Evolutionary conservation across 805 yeast genomes (phyloP).

Genomic region (Metschnikowia drakensbergensis): DNA sequence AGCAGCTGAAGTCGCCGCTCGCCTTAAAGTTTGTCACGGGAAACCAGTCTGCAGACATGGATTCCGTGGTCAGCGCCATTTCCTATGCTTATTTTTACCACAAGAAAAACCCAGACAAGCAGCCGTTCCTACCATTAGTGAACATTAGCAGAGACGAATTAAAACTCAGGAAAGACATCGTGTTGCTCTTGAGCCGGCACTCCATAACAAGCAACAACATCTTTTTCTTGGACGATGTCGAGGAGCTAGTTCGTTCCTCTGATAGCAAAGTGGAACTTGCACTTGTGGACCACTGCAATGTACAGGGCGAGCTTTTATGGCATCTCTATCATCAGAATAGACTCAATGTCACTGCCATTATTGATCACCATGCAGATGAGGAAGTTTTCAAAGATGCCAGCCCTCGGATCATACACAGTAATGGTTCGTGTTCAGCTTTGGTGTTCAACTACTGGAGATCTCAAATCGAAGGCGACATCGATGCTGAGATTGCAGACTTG

Average conservation of each 20-base stretch:
- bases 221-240: conserved; percentile 66
- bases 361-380: conserved; percentile 89
- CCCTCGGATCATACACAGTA: conserved; percentile 58
- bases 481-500: conserved; percentile 40
- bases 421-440: conserved; percentile 80
- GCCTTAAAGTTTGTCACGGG: conserved; percentile 57
- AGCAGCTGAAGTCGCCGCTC: conserved; percentile 10
- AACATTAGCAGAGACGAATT: conserved; percentile 70
- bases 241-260: conserved; percentile 37
- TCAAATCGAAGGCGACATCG: conserved; percentile 15
- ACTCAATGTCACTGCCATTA: conserved; percentile 49
- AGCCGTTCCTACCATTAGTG: conserved; percentile 60
- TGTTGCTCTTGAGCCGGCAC: conserved; percentile 45
- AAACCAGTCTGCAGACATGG: conserved; percentile 84
- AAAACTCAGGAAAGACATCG: conserved; percentile 66
- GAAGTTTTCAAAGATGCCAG: conserved; percentile 40
- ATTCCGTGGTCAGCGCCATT: conserved; percentile 77
- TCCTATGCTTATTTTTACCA: conserved; percentile 60
- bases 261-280: conserved; percentile 1
- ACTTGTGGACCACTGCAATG: conserved; percentile 82
- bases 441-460: conserved; percentile 61
- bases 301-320: conserved; percentile 48
- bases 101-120: conserved; percentile 24
- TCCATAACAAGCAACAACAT: conserved; percentile 48
- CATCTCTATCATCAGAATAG: conserved; percentile 23